Conservation (phyloP, 2,329 filamentous ascomycete genomes). For the Sporothrix variecibatus region DNA sequence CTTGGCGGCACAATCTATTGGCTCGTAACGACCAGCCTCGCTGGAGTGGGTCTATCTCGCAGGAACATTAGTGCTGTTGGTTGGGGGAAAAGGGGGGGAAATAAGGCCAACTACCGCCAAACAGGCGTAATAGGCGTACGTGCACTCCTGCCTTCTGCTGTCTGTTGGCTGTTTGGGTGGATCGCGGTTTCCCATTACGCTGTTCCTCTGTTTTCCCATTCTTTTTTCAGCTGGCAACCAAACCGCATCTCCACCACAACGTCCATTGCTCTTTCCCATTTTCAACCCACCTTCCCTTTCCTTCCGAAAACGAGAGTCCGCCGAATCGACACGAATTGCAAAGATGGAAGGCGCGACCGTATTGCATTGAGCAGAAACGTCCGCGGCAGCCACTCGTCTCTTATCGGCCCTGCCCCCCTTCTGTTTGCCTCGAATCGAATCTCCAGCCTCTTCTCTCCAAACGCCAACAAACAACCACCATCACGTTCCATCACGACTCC, state of each 20-base stretch:
- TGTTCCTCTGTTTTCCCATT: background rate
- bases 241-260: background rate
- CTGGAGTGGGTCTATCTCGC: constrained; percentile 6
- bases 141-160: background rate
- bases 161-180: constrained; percentile 1
- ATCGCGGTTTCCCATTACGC: constrained; percentile 24
- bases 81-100: background rate
- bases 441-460: background rate
- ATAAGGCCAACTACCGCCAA: background rate
- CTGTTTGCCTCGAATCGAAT: background rate
- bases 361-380: constrained; percentile 9
- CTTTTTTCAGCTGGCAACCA: constrained; percentile 9
- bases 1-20: background rate
- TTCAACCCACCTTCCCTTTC: background rate
- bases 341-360: constrained; percentile 21
- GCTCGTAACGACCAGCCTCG: constrained; percentile 13
- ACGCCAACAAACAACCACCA: background rate
- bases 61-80: constrained; percentile 3
- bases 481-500: background rate
- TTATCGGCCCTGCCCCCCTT: background rate
- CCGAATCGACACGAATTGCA: background rate
- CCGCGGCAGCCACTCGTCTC: constrained; percentile 1
- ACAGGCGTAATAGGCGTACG: background rate
- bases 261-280: constrained; percentile 18
- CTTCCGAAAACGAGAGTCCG: background rate